Evolutionary conservation across 257 asterid species (phyloP).

Genomic region (Prunella vulgaris): DNA sequence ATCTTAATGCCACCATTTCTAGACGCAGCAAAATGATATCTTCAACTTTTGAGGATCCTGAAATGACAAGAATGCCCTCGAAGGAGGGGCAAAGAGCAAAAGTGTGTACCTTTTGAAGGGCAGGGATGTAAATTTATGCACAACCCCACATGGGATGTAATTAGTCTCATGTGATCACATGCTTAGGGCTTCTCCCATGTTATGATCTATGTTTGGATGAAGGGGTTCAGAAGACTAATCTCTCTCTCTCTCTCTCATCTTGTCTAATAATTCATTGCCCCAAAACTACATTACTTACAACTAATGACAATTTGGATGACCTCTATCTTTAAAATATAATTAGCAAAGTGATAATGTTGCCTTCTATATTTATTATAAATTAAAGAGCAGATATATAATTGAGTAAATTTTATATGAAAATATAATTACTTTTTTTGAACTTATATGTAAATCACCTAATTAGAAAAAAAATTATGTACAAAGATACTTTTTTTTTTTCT

Average conservation of each 20-base stretch:
- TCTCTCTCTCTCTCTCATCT: constrained; percentile 19
- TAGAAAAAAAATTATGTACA: too few relatives aligned
- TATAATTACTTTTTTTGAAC: too few relatives aligned
- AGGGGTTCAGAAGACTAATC: constrained; percentile 24
- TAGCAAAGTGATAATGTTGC: neutral
- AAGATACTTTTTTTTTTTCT: too few relatives aligned
- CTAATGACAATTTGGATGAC: neutral
- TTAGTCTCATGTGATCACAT: constrained; percentile 68
- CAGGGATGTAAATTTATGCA: constrained; percentile 29
- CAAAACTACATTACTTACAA: neutral
- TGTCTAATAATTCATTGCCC: constrained; percentile 29
- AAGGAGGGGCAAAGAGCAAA: neutral
- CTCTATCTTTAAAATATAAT: too few relatives aligned
- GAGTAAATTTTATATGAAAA: too few relatives aligned
- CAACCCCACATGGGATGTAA: constrained; percentile 53
- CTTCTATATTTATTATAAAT: too few relatives aligned
- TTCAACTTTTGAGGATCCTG: constrained; percentile 15
- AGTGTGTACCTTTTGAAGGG: constrained; percentile 24
- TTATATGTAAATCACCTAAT: too few relatives aligned
- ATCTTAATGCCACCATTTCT: constrained; percentile 37
- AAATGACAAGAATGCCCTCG: constrained; percentile 39
- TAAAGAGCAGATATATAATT: too few relatives aligned
- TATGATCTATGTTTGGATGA: constrained; percentile 38
- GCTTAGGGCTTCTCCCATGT: constrained; percentile 55
- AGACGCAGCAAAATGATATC: constrained; percentile 33